Conservation (phyloP, 2,329 filamentous ascomycete genomes). For the Nothopassalora personata region DNA sequence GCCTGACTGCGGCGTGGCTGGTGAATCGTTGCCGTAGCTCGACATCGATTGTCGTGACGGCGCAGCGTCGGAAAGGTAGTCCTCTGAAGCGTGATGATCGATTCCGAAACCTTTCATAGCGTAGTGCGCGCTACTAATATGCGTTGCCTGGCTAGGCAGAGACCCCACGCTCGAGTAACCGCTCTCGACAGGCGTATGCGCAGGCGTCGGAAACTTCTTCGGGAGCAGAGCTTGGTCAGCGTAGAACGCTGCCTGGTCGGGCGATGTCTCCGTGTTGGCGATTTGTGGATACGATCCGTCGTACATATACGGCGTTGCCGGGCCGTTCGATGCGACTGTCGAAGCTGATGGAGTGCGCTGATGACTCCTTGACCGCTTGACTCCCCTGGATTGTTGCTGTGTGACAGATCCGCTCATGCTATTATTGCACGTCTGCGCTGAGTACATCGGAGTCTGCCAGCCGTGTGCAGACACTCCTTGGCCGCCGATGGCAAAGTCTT, state of each 20-base stretch:
- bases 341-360: constrained; percentile 34
- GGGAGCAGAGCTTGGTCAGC: constrained; percentile 40
- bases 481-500: constrained; percentile 13
- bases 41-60: constrained; percentile 56
- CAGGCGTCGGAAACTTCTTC: constrained; percentile 53
- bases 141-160: constrained; percentile 27
- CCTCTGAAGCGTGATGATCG: constrained; percentile 48
- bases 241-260: constrained; percentile 35
- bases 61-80: constrained; percentile 47
- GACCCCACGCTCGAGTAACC: constrained; percentile 38
- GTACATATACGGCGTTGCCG: constrained; percentile 40
- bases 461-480: constrained; percentile 13
- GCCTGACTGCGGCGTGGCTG: constrained; percentile 52
- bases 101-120: constrained; percentile 56
- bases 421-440: constrained; percentile 17
- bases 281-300: constrained; percentile 37
- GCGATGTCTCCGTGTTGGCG: constrained; percentile 41
- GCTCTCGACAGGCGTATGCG: constrained; percentile 50
- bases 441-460: constrained; percentile 20
- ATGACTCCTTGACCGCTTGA: constrained; percentile 26
- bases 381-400: constrained; percentile 12
- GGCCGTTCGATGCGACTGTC: constrained; percentile 41
- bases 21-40: constrained; percentile 56
- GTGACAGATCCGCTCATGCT: constrained; percentile 24
- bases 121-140: constrained; percentile 48